Base-by-base conservation (phyloP, 768 basidiomycete genomes). In the Krasilnikovozyma curviuscula region DNA sequence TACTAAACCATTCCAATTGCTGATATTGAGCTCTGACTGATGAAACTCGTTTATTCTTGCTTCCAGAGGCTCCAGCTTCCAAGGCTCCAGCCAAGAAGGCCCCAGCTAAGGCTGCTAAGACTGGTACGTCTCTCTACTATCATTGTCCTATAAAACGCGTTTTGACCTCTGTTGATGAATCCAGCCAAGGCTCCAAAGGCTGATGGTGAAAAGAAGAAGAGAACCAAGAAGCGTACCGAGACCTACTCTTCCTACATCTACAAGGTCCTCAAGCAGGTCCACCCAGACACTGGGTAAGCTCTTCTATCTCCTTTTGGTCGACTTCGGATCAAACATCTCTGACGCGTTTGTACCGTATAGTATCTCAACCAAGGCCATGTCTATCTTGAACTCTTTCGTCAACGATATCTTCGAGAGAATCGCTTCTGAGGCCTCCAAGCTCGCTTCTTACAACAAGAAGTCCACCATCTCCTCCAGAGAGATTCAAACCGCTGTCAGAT, bases 401-500 rank as follows among this genome's bases (percentile, higher is more conserved):
- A 86, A 88, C 61, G 84, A 86, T 56, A 85, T 88, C 64, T 88
- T 89, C 54, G 85, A 88, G 64, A 80, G 86, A 27, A 82, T 89
- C 62, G 85, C 83, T 5, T 78, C 76, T 13, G 83, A 85, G 58
- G 83, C 84, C 43, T 84, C 82, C 55, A 84, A 91, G 71, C 81
- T 97, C 57, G 89, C 91, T 34, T 73, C 84, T 1, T 95, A 95
- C 72, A 93, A 89, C 56, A 91, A 93, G 73, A 91, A 91, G 68
- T 93, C 91, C 7, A 97, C 89, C 29, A 95, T 97, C 65, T 93
- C 91, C 33, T 93, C 88, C 43, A 85, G 89, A 55, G 89, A 97
- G 69, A 95, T 95, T 57, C 89, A 97, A 67, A 97, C 91, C 31
- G 76, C 88, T 35, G 93, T 97, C 45, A 82, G 91, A 55, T 76